These are phyloP conservation scores for Verticillium longisporum DNA, from an alignment of 2,329 filamentous ascomycete genomes.

Conservation along the genomic window DNA sequence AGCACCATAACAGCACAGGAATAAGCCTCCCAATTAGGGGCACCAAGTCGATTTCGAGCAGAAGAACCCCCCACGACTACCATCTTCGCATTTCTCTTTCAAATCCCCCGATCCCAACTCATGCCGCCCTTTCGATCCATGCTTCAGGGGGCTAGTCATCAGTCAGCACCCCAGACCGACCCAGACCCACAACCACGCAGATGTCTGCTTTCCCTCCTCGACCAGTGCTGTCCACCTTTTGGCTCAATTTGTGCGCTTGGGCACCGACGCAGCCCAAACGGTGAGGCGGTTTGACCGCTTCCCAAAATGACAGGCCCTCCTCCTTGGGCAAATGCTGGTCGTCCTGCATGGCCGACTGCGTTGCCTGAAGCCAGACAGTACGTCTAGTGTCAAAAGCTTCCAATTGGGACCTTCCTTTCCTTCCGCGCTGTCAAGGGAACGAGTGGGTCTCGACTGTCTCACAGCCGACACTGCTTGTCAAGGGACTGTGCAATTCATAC, in stretches of 20 bases:
- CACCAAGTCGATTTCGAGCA: not conserved
- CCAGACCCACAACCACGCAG: not conserved
- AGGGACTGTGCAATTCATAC: no score
- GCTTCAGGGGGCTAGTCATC: not conserved
- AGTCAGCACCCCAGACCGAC: not conserved
- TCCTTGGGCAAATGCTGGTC: not conserved
- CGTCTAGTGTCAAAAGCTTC: not conserved
- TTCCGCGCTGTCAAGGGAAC: not conserved
- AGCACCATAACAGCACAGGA: not conserved
- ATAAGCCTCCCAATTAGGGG: not conserved
- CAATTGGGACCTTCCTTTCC: not conserved
- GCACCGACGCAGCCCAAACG: constrained; percentile 13
- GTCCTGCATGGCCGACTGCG: constrained; percentile 4
- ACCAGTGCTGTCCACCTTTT: constrained; percentile 3
- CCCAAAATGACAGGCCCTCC: constrained; percentile 7
- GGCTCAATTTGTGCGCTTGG: constrained; percentile 3
- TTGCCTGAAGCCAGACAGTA: not conserved
- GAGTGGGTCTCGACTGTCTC: not conserved
- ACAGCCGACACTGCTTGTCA: not conserved
- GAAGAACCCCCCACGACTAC: not conserved
- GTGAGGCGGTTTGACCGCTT: constrained; percentile 10
- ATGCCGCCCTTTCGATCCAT: not conserved
- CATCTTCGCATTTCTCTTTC: not conserved
- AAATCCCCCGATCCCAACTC: not conserved
- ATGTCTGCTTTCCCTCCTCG: constrained; percentile 1